Conservation (phyloP, 495 filamentous ascomycete genomes). For the Neurospora sp. region DNA sequence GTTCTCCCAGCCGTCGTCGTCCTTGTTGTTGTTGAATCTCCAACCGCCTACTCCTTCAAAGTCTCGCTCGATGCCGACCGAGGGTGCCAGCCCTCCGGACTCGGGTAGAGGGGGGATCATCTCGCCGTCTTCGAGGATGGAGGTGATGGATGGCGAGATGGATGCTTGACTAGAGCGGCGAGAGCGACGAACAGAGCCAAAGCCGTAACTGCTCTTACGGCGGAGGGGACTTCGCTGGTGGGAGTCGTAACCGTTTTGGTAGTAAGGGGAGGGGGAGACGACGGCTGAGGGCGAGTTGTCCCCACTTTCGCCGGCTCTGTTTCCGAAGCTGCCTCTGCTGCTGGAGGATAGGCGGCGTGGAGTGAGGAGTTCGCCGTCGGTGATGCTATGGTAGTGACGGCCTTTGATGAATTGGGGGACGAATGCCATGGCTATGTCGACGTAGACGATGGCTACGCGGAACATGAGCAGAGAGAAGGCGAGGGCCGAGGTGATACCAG, state of each 20-base stretch:
- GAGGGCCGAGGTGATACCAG: constrained; percentile 55
- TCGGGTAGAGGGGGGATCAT: constrained; percentile 16
- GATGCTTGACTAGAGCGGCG: constrained; percentile 25
- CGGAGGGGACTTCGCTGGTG: constrained; percentile 7
- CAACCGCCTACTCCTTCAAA: constrained; percentile 84
- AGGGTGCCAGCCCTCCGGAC: constrained; percentile 25
- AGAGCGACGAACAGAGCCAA: constrained; percentile 24
- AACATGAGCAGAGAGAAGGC: constrained; percentile 56
- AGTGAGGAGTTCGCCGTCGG: background rate
- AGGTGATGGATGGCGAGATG: constrained; percentile 22
- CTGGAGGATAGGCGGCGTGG: background rate
- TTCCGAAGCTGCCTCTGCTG: background rate
- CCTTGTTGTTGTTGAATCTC: constrained; percentile 45
- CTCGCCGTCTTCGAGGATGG: constrained; percentile 14
- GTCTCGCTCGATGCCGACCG: constrained; percentile 48
- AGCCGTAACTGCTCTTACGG: constrained; percentile 21
- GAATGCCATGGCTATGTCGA: constrained; percentile 54
- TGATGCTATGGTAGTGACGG: constrained; percentile 1
- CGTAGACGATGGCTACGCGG: constrained; percentile 55
- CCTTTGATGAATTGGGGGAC: constrained; percentile 48
- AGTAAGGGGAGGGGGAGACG: constrained; percentile 7
- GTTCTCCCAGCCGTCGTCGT: constrained; percentile 58
- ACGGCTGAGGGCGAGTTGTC: constrained; percentile 5
- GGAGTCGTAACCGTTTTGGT: background rate
- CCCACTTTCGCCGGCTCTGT: constrained; percentile 1